These are phyloP conservation scores for Hypoxylon rubiginosum DNA, from an alignment of 2,329 filamentous ascomycete species.

Conservation along the genomic window DNA sequence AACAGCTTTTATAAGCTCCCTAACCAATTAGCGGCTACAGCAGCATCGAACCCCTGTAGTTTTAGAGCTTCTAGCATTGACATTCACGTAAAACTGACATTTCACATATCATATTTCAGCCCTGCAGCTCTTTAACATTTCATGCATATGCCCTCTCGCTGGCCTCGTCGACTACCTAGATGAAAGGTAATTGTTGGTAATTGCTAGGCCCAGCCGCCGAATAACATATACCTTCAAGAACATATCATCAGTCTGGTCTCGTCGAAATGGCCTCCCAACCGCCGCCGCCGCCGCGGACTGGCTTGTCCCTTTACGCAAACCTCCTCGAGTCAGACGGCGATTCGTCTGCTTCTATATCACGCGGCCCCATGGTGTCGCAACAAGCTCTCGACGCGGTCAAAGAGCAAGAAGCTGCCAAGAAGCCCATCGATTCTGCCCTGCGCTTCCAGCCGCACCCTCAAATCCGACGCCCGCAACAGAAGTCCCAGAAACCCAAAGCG, in stretches of 20 bases:
- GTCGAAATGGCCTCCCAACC: slow-evolving; percentile 48
- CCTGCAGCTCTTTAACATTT: slow-evolving; percentile 5
- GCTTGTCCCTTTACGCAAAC: slow-evolving; percentile 86
- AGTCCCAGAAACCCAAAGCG: slow-evolving; percentile 71
- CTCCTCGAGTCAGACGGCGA: slow-evolving; percentile 74
- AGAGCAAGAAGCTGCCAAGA: slow-evolving; percentile 70
- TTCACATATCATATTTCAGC: not conserved
- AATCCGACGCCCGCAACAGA: slow-evolving; percentile 80
- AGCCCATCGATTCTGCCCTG: slow-evolving; percentile 73
- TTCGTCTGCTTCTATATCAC: slow-evolving; percentile 76
- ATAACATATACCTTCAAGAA: not conserved
- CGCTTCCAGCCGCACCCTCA: slow-evolving; percentile 78
- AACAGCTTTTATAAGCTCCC: slow-evolving; percentile 14
- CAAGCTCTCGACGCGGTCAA: slow-evolving; percentile 61
- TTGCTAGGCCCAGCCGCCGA: not conserved
- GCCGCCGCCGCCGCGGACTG: slow-evolving; percentile 57
- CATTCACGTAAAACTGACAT: slow-evolving; percentile 2
- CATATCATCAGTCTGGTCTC: not conserved
- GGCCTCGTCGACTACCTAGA: slow-evolving; percentile 17
- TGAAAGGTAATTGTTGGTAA: too few relatives aligned
- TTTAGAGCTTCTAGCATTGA: slow-evolving; percentile 18
- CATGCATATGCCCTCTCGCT: not conserved
- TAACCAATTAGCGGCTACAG: slow-evolving; percentile 25
- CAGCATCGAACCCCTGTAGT: slow-evolving; percentile 31
- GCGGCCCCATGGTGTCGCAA: slow-evolving; percentile 80